A percentile compares a stretch with the other conserved stretches of the same genome.
phyloP scores from a whole-genome alignment of 2,329 filamentous ascomycete genomes.

The Aureobasidium uvarum region DNA sequence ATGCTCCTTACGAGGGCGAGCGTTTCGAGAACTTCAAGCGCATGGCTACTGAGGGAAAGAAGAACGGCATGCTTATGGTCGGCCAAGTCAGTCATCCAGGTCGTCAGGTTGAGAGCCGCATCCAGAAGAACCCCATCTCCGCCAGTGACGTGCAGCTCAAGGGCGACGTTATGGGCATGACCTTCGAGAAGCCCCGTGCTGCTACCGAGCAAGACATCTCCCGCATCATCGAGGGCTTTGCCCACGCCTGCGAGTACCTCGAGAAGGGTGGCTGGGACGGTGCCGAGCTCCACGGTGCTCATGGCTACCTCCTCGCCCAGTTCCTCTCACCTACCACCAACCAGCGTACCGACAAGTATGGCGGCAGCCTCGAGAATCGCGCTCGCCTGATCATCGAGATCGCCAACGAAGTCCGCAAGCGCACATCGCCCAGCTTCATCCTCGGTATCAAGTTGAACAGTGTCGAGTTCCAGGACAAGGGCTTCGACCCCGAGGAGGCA shows the following conservation, averaged over 20 bases:
- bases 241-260: slow-evolving; percentile 60
- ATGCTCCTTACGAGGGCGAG: slow-evolving; percentile 52
- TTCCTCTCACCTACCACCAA: slow-evolving; percentile 47
- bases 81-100: slow-evolving; percentile 62
- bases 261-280: slow-evolving; percentile 62
- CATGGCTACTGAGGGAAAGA: slow-evolving; percentile 56
- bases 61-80: slow-evolving; percentile 58
- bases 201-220: slow-evolving; percentile 57
- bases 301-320: slow-evolving; percentile 46
- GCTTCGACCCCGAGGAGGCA: slow-evolving; percentile 54
- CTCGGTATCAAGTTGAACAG: slow-evolving; percentile 60
- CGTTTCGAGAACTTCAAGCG: slow-evolving; percentile 61
- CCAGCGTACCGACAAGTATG: slow-evolving; percentile 46
- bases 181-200: slow-evolving; percentile 55
- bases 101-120: slow-evolving; percentile 50
- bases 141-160: slow-evolving; percentile 52
- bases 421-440: slow-evolving; percentile 43
- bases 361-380: slow-evolving; percentile 46
- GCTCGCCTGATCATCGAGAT: slow-evolving; percentile 45
- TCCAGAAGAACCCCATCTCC: slow-evolving; percentile 53
- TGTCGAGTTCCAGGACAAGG: slow-evolving; percentile 56
- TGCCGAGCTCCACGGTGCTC: slow-evolving; percentile 47
- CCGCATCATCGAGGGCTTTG: slow-evolving; percentile 59
- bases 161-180: slow-evolving; percentile 47
- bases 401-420: slow-evolving; percentile 40